Conservation (phyloP, 129 eudicot species). For the Artemisia tridentata region DNA sequence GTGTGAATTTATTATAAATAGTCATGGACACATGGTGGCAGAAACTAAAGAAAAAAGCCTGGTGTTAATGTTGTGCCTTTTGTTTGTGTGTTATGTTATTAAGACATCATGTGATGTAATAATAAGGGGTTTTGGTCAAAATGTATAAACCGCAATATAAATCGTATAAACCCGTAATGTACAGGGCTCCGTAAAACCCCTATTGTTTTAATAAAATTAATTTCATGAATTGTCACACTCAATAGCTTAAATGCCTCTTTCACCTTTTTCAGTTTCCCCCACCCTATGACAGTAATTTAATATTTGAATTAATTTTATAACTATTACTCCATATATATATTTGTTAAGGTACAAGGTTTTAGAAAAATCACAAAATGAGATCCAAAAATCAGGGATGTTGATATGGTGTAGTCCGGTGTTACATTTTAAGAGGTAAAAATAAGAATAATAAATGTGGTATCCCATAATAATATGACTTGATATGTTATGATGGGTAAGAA, state of each 20-base stretch:
- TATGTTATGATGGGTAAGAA: no score
- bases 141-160: no score
- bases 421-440: neutral
- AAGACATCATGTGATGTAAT: no score
- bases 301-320: neutral
- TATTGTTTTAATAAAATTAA: constrained; percentile 14
- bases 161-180: no score
- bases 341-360: constrained; percentile 13
- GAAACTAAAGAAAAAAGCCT: constrained; percentile 29
- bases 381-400: neutral
- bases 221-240: constrained; percentile 37
- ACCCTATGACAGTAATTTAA: constrained; percentile 15
- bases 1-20: neutral
- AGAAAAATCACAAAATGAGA: neutral
- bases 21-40: neutral
- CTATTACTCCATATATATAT: neutral
- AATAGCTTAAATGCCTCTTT: constrained; percentile 27
- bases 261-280: constrained; percentile 21
- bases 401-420: neutral
- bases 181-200: no score
- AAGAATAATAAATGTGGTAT: neutral
- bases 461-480: neutral
- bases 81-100: no score
- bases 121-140: no score
- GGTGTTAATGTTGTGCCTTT: constrained; percentile 25